These are phyloP conservation scores for Cyclocybe cylindracea DNA, from an alignment of 768 basidiomycete species.

Conservation along the genomic window DNA sequence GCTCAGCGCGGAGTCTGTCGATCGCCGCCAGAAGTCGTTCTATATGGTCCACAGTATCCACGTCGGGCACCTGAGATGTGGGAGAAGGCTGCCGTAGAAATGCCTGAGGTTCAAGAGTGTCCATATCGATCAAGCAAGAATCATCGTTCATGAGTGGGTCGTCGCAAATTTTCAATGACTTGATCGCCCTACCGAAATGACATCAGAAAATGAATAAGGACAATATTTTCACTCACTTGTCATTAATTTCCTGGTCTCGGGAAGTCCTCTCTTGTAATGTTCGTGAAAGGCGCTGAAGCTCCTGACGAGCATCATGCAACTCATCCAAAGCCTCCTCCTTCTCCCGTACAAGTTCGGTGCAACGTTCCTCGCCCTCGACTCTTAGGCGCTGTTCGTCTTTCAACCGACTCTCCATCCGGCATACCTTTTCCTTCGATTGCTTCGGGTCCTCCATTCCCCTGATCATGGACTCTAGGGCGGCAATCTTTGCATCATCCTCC, in stretches of 20 bases:
- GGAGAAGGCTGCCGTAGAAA: neutral
- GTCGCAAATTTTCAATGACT: conserved; percentile 18
- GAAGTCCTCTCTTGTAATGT: conserved; percentile 25
- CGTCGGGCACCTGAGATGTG: conserved; percentile 20
- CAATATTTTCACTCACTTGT: conserved; percentile 13
- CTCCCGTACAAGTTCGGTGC: conserved; percentile 50
- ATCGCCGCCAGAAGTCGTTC: conserved; percentile 62
- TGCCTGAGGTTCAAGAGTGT: conserved; percentile 15
- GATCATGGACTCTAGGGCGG: conserved; percentile 52
- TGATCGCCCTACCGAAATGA: conserved; percentile 11
- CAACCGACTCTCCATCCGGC: conserved; percentile 38
- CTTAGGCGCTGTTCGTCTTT: conserved; percentile 41
- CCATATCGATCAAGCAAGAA: conserved; percentile 20
- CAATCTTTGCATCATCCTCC: conserved; percentile 70
- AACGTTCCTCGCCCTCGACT: conserved; percentile 41
- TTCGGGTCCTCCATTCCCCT: conserved; percentile 39
- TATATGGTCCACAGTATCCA: conserved; percentile 40
- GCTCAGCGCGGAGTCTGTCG: conserved; percentile 66
- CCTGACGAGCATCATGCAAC: conserved; percentile 35
- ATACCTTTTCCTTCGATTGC: conserved; percentile 40
- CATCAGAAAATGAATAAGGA: neutral
- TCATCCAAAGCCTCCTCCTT: conserved; percentile 51
- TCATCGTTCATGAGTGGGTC: conserved; percentile 18
- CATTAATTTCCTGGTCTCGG: conserved; percentile 17
- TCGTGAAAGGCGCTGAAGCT: conserved; percentile 27